Conservation (phyloP, 75 land plant species). For the Selaginella tamariscina region DNA sequence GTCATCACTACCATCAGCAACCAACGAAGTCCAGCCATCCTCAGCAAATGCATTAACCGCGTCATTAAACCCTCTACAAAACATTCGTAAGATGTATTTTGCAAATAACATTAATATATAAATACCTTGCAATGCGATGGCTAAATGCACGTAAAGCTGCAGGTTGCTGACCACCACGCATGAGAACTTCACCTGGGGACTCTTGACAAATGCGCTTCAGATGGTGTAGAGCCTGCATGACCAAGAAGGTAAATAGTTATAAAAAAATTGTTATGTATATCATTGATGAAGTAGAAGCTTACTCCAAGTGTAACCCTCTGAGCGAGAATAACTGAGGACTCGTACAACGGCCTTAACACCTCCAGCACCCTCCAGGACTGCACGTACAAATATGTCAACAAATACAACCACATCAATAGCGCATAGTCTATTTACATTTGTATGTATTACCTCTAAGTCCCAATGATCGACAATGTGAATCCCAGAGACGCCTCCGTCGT, state of each 20-base stretch:
- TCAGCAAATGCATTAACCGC: constrained; percentile 77
- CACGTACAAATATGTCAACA: neutral
- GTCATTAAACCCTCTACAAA: constrained; percentile 75
- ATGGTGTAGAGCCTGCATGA: constrained; percentile 26
- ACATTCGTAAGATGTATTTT: neutral
- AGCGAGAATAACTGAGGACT: constrained; percentile 57
- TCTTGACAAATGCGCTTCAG: constrained; percentile 58
- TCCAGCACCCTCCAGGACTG: constrained; percentile 77
- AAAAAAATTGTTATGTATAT: neutral
- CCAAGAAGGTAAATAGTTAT: neutral
- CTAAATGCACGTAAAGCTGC: constrained; percentile 58
- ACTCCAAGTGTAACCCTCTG: constrained; percentile 55
- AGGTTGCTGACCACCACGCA: constrained; percentile 47
- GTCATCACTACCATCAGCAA: constrained; percentile 76
- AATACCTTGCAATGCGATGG: constrained; percentile 52
- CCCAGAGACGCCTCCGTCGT: constrained; percentile 75
- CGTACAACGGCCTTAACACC: constrained; percentile 59
- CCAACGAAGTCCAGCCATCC: constrained; percentile 63
- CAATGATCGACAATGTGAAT: constrained; percentile 78
- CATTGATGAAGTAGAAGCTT: constrained; percentile 1
- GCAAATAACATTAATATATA: neutral
- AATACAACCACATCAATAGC: neutral
- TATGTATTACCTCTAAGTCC: constrained; percentile 58
- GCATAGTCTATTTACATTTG: too few species aligned
- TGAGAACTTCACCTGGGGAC: constrained; percentile 31